Evolutionary conservation across 2,329 filamentous ascomycete genomes (phyloP).

Genomic region (Neoarthrinium moseri): DNA sequence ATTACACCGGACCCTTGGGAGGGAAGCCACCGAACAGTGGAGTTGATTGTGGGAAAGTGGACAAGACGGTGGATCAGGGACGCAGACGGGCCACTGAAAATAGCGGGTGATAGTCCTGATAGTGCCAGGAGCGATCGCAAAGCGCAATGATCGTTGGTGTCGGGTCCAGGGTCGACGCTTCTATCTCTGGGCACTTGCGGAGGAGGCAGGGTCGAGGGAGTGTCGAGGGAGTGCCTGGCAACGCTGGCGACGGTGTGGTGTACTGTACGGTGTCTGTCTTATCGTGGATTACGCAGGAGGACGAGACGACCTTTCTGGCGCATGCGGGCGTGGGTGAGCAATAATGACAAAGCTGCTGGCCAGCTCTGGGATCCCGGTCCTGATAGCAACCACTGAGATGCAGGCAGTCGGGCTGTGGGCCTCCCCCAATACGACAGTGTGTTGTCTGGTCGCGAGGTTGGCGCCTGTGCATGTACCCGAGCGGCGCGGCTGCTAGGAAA

Average conservation of each 20-base stretch:
- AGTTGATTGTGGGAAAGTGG: slow-evolving; percentile 15
- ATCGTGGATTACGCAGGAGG: slow-evolving; percentile 4
- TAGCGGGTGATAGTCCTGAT: slow-evolving; percentile 17
- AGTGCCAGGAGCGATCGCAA: slow-evolving; percentile 5
- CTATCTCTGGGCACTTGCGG: no score
- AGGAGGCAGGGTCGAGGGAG: no score
- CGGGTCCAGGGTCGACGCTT: no score
- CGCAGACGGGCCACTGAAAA: slow-evolving; percentile 1
- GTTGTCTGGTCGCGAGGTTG: background rate
- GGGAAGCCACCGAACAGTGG: slow-evolving; percentile 21
- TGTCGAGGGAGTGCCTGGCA: slow-evolving; percentile 3
- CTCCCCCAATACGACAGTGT: background rate
- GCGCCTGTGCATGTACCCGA: background rate
- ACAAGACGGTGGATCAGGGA: slow-evolving; percentile 11
- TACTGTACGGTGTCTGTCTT: no score
- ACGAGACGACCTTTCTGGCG: slow-evolving; percentile 1
- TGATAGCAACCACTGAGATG: slow-evolving; percentile 1
- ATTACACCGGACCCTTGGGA: slow-evolving; percentile 22
- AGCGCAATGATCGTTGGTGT: slow-evolving; percentile 1
- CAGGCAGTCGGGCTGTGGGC: background rate
- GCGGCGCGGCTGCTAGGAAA: background rate
- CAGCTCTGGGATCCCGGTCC: slow-evolving; percentile 3
- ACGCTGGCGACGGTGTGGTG: no score
- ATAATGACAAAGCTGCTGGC: background rate
- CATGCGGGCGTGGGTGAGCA: background rate